A percentile compares a stretch with the other conserved stretches of the same genome.
Evolutionary conservation across 768 basidiomycete genomes (phyloP).

Genomic region (Tylopilus cervinicoccineus): DNA sequence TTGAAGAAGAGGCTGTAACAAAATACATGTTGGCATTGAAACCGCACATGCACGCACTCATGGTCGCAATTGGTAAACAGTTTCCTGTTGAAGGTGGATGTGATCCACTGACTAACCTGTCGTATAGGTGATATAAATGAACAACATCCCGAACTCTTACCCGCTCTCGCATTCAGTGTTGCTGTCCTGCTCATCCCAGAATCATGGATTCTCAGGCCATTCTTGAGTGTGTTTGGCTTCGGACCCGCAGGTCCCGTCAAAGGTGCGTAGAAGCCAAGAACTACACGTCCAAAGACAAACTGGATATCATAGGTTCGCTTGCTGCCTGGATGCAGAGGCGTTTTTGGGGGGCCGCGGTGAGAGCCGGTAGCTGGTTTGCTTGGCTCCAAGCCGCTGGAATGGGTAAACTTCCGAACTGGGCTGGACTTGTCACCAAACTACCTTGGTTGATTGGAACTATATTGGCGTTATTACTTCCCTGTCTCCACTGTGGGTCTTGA

Average conservation of each 20-base stretch:
- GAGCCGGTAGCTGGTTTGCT: constrained; percentile 10
- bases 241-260: constrained; percentile 11
- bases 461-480: not conserved
- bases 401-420: constrained; percentile 4
- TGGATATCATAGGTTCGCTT: constrained; percentile 6
- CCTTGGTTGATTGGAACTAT: not conserved
- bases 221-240: constrained; percentile 13
- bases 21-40: constrained; percentile 5
- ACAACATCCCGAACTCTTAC: constrained; percentile 7
- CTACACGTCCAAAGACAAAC: not conserved
- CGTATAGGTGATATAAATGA: constrained; percentile 15
- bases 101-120: not conserved
- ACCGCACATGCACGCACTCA: constrained; percentile 6
- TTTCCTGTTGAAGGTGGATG: not conserved
- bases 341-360: constrained; percentile 7
- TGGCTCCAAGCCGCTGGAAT: constrained; percentile 12
- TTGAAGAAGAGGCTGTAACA: constrained; percentile 1
- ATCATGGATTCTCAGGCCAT: constrained; percentile 12
- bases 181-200: constrained; percentile 8
- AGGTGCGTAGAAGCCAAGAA: not conserved
- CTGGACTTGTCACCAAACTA: not conserved
- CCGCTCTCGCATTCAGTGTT: constrained; percentile 1
- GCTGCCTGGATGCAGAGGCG: constrained; percentile 6
- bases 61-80: constrained; percentile 8
- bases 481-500: not conserved